These are phyloP conservation scores for Lentinus tigrinus DNA, from an alignment of 768 basidiomycete genomes.

Conservation along the genomic window DNA sequence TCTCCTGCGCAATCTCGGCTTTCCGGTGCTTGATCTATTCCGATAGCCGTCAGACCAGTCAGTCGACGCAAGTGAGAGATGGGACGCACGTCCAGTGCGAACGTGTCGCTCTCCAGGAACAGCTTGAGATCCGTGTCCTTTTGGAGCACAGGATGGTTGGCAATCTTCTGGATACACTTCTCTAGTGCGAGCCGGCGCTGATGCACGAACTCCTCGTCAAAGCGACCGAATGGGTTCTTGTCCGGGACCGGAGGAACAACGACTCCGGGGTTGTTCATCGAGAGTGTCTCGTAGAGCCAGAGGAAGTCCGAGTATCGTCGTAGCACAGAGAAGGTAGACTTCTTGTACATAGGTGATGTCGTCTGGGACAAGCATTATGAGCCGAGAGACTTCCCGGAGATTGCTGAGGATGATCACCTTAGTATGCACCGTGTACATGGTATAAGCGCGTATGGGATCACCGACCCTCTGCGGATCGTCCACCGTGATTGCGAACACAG, in stretches of 20 bases:
- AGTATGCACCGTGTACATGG: conserved; percentile 96
- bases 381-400: background rate
- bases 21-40: conserved; percentile 86
- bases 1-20: conserved; percentile 71
- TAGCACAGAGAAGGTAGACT: conserved; percentile 87
- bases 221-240: conserved; percentile 91
- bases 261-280: conserved; percentile 91
- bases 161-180: conserved; percentile 89
- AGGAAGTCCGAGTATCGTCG: conserved; percentile 98
- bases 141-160: conserved; percentile 85
- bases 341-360: conserved; percentile 79
- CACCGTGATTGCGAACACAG: conserved; percentile 85
- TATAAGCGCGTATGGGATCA: conserved; percentile 91
- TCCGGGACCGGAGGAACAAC: conserved; percentile 96
- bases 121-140: conserved; percentile 86
- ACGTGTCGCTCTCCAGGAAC: conserved; percentile 93
- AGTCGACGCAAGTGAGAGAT: background rate
- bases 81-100: conserved; percentile 77
- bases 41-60: background rate
- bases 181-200: conserved; percentile 83
- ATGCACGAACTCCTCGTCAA: conserved; percentile 88
- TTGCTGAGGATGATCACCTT: conserved; percentile 40
- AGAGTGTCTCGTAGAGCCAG: conserved; percentile 91
- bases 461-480: conserved; percentile 97
- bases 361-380: conserved; percentile 47